These are phyloP conservation scores for Bocquillonia castaneifolia DNA, from an alignment of 441 rosid species.

Conservation along the genomic window DNA sequence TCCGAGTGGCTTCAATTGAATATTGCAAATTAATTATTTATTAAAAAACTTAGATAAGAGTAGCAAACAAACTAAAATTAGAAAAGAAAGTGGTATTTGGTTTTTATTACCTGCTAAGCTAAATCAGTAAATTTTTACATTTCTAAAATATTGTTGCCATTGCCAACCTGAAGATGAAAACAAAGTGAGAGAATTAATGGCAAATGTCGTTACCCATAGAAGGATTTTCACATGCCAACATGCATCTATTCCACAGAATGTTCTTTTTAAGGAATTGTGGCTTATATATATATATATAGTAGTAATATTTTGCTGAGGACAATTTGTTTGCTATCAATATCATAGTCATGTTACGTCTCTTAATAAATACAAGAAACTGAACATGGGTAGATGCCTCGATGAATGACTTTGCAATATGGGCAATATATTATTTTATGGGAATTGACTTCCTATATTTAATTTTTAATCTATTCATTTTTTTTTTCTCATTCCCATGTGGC, in stretches of 20 bases:
- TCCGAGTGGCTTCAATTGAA: too few relatives aligned
- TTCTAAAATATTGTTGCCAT: not conserved
- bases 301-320: not conserved
- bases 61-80: too few relatives aligned
- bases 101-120: too few relatives aligned
- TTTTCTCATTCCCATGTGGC: slow-evolving; percentile 13
- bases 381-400: slow-evolving; percentile 5
- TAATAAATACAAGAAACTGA: not conserved
- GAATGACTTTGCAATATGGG: too few relatives aligned
- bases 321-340: not conserved
- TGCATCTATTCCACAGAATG: not conserved
- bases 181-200: too few relatives aligned
- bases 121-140: too few relatives aligned
- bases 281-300: too few relatives aligned
- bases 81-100: too few relatives aligned
- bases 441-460: not conserved
- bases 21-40: too few relatives aligned
- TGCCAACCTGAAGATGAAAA: not conserved
- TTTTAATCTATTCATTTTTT: not conserved
- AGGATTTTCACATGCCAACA: not conserved
- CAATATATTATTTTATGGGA: too few relatives aligned
- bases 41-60: too few relatives aligned
- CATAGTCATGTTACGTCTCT: not conserved
- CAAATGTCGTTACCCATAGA: not conserved
- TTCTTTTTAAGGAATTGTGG: not conserved